Percentiles rank a stretch among this genome's conserved stretches.
These are phyloP conservation scores for Cladochytrium replicatum DNA, from an alignment of 192 early-diverging fungal species.

Conservation along the genomic window DNA sequence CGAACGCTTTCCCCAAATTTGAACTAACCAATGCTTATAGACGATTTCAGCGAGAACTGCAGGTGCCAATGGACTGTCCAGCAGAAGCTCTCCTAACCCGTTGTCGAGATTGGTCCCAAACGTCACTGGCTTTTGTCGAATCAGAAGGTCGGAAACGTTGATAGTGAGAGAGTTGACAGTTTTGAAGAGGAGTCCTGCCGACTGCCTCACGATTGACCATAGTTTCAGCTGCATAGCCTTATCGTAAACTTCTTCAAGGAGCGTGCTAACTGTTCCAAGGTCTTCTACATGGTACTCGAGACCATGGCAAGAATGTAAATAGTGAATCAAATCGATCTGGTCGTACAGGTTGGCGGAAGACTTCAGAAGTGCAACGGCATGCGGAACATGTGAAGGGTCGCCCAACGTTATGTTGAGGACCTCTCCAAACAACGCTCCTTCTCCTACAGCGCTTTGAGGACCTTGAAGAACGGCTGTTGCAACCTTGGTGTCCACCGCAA, in stretches of 20 bases:
- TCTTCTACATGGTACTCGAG: constrained; percentile 34
- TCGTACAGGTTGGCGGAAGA: constrained; percentile 67
- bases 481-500: not conserved
- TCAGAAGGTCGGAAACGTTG: constrained; percentile 70
- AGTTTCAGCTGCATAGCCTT: constrained; percentile 61
- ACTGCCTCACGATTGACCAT: constrained; percentile 77
- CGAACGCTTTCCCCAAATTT: not conserved
- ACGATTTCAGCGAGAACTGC: constrained; percentile 57
- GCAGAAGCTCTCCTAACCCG: constrained; percentile 55
- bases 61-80: constrained; percentile 61
- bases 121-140: constrained; percentile 65
- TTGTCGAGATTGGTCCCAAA: too few species aligned
- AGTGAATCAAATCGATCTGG: constrained; percentile 73
- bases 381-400: constrained; percentile 47
- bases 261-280: constrained; percentile 43
- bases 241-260: constrained; percentile 74
- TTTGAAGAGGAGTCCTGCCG: constrained; percentile 65
- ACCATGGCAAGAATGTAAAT: constrained; percentile 53
- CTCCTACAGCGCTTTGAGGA: not conserved
- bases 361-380: constrained; percentile 48
- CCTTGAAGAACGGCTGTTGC: not conserved
- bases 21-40: constrained; percentile 47
- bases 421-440: constrained; percentile 5
- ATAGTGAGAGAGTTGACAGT: constrained; percentile 64
- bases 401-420: constrained; percentile 53